Conservation (phyloP, 352 stramenopile species). For the Phytopythium cucurbitacearum region DNA sequence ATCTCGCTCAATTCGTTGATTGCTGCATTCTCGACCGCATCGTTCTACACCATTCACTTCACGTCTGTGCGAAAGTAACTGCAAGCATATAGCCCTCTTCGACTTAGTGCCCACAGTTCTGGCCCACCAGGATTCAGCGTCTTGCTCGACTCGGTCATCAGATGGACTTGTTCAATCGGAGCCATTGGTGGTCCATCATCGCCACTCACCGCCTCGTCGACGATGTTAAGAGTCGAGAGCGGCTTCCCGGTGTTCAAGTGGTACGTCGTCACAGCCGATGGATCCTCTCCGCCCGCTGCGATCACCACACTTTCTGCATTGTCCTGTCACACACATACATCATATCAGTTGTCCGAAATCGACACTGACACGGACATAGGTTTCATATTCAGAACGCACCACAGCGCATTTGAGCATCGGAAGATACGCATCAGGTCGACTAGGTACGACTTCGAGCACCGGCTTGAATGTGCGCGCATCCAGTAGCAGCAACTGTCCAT, state of each 20-base stretch:
- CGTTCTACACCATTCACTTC: background rate
- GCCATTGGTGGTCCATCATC: background rate
- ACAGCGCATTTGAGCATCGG: conserved; percentile 27
- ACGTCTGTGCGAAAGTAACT: conserved; percentile 8
- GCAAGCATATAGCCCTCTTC: conserved; percentile 32
- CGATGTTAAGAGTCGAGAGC: background rate
- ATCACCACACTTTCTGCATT: conserved; percentile 31
- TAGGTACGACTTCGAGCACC: conserved; percentile 28
- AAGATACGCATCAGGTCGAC: conserved; percentile 21
- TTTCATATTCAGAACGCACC: conserved; percentile 6
- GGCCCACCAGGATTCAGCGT: conserved; percentile 12
- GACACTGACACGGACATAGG: background rate
- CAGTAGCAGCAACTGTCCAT: conserved; percentile 34
- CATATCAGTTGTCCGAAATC: background rate
- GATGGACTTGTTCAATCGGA: conserved; percentile 34
- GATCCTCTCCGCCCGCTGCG: conserved; percentile 16
- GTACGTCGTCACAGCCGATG: conserved; percentile 23
- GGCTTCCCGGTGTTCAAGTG: conserved; percentile 17
- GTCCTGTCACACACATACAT: conserved; percentile 7
- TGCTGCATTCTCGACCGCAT: background rate
- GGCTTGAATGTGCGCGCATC: conserved; percentile 39
- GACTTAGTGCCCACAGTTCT: conserved; percentile 38
- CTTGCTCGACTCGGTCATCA: conserved; percentile 9
- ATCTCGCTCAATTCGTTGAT: too few relatives aligned
- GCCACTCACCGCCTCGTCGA: background rate